Evolutionary conservation across 1,139 yeast species (phyloP).

Genomic region (Kurtzmaniella quercitrusa): DNA sequence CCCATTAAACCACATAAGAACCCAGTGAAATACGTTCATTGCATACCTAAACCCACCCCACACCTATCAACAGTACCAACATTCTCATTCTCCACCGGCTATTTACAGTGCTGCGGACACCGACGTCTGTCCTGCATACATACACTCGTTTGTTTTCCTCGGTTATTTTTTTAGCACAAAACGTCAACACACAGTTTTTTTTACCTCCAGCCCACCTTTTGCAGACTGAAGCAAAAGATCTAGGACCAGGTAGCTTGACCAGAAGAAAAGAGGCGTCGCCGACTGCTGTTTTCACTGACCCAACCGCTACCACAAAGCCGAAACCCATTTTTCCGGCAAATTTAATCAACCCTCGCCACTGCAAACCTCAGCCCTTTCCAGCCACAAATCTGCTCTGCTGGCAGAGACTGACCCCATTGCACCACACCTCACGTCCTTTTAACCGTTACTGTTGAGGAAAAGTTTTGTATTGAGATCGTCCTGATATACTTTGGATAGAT

Average conservation of each 20-base stretch:
- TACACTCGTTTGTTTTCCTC: background rate
- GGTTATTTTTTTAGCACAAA: background rate
- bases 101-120: too few species aligned
- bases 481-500: background rate
- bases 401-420: background rate
- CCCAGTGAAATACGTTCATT: too few species aligned
- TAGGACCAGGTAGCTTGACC: background rate
- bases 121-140: background rate
- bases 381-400: background rate
- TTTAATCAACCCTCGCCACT: background rate
- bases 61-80: too few species aligned
- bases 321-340: background rate
- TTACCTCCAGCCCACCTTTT: background rate
- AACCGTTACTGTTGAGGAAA: too few species aligned
- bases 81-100: too few species aligned
- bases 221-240: background rate
- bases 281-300: conserved; percentile 4
- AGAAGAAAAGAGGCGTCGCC: conserved; percentile 2
- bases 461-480: too few species aligned
- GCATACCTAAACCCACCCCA: too few species aligned
- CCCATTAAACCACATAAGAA: too few species aligned
- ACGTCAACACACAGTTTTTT: background rate
- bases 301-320: background rate
- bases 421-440: background rate
- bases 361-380: background rate